phyloP scores from a whole-genome alignment of 495 filamentous ascomycete species.

The Xylaria cubensis region DNA sequence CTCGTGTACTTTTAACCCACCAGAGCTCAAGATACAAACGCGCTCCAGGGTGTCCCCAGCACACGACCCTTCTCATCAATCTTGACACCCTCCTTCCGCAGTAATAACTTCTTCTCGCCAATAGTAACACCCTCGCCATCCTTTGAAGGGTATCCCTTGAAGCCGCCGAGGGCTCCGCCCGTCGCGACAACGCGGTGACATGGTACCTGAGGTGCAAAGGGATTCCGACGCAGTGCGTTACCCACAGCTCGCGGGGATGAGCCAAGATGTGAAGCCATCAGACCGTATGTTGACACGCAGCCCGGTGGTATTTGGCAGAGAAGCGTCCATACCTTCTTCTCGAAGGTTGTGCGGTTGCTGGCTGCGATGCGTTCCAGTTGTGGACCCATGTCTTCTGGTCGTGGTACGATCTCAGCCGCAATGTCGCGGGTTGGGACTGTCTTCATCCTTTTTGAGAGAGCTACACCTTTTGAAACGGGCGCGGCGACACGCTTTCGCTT shows the following conservation, averaged over 20 bases:
- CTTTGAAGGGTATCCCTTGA: conserved; percentile 53
- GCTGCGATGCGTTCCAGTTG: conserved; percentile 43
- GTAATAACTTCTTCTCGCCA: conserved; percentile 49
- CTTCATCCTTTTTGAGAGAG: conserved; percentile 15
- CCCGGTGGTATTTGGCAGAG: conserved; percentile 76
- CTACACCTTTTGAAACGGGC: neutral
- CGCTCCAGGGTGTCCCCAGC: conserved; percentile 52
- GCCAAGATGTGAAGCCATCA: conserved; percentile 67
- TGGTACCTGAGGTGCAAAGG: conserved; percentile 69
- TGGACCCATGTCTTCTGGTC: conserved; percentile 37
- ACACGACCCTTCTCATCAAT: conserved; percentile 49
- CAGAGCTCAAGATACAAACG: conserved; percentile 36
- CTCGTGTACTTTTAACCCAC: neutral
- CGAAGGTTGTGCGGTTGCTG: conserved; percentile 59
- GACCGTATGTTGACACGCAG: conserved; percentile 74
- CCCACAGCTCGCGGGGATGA: conserved; percentile 83
- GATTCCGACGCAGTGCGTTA: conserved; percentile 74
- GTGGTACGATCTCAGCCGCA: conserved; percentile 16
- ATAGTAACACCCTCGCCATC: conserved; percentile 51
- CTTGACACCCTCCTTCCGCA: conserved; percentile 50
- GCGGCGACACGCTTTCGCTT: conserved; percentile 1
- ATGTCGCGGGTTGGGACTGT: conserved; percentile 16
- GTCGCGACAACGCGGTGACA: conserved; percentile 60
- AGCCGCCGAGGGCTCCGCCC: conserved; percentile 55
- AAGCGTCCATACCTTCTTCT: conserved; percentile 66